Evolutionary conservation across 305 asterid genomes (phyloP), one percentile per base, ranked within the genome.

Genomic region (Withania somnifera): DNA sequence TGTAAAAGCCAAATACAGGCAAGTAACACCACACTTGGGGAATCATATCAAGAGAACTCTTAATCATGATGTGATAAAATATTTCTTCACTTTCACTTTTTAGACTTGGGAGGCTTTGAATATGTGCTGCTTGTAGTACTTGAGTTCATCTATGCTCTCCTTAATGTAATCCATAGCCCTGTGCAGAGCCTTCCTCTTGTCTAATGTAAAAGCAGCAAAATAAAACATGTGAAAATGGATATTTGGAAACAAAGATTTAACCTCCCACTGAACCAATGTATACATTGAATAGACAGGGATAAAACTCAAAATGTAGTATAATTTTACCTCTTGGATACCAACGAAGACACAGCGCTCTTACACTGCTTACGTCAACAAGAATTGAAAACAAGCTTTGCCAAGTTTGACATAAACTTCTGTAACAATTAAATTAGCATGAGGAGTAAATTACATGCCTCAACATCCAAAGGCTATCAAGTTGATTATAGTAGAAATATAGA

Each of bases 151-250:
- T 80, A 95, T 94, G 88, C 98, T 95, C 89, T 95, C 99, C 89
- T 87, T 94, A 85, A 95, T 94, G 87, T 95, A 98, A 84, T 95
- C 98, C 98, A 95, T 85, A 54, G 99, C 99, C 84, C 99, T 89
- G 91, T 95, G 99, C 77, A 98, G 98, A 79, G 97, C 97, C 83
- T 88, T 94, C 84, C 24, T 90, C 86, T 85, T 91, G 30, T 94
- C 98, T 94, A 40, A 60, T 6, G 1, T 17, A 80, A 56, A 79
- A 32, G 30, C 77, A 83, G 8, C 78, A 40, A 80, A 60, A 64
- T 63, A 69, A 38, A 82, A 57, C 45, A 56, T 50, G 75, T 38
- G 61, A 47, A 24, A 17, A 52, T 26, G 75, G 47, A 19, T 34
- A n/a, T 51, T 22, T 13, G 19, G 51, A 19, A 57, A 80, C 9